phyloP scores from a whole-genome alignment of 2,329 filamentous ascomycete species.

The Ceratocystis eucalypticola region DNA sequence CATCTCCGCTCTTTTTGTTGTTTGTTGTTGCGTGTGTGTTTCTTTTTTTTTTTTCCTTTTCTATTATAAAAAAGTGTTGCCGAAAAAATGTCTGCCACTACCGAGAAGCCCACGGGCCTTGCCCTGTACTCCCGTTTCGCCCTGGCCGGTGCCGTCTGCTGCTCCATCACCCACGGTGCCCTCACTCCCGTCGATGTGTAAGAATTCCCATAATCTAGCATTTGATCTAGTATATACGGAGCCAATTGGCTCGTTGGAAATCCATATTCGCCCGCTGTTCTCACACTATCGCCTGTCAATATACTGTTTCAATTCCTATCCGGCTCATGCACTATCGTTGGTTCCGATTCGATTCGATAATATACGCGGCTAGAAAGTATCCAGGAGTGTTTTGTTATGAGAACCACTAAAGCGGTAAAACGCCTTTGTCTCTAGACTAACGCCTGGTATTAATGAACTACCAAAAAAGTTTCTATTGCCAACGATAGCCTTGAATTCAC shows the following conservation, averaged over 20 bases:
- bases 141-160: slow-evolving; percentile 95
- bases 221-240: not conserved
- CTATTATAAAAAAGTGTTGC: slow-evolving; percentile 20
- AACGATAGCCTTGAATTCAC: not conserved
- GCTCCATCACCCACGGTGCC: slow-evolving; percentile 90
- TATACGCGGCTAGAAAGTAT: not conserved
- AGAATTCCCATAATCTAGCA: slow-evolving; percentile 31
- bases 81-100: slow-evolving; percentile 33
- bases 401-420: too few species aligned
- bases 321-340: not conserved
- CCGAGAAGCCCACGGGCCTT: slow-evolving; percentile 37
- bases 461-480: not conserved
- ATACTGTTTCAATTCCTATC: not conserved
- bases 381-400: not conserved
- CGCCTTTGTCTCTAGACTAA: not conserved
- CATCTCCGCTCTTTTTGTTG: slow-evolving; percentile 19
- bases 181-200: slow-evolving; percentile 99
- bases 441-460: not conserved
- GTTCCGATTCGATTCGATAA: not conserved
- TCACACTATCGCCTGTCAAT: not conserved
- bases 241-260: not conserved
- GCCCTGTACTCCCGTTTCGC: slow-evolving; percentile 90
- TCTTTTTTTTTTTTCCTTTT: slow-evolving; percentile 19
- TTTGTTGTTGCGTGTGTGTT: slow-evolving; percentile 8
- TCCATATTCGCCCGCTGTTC: not conserved